phyloP scores from a whole-genome alignment of 106 monocot species.

The Dendrobium chrysotoxum region DNA sequence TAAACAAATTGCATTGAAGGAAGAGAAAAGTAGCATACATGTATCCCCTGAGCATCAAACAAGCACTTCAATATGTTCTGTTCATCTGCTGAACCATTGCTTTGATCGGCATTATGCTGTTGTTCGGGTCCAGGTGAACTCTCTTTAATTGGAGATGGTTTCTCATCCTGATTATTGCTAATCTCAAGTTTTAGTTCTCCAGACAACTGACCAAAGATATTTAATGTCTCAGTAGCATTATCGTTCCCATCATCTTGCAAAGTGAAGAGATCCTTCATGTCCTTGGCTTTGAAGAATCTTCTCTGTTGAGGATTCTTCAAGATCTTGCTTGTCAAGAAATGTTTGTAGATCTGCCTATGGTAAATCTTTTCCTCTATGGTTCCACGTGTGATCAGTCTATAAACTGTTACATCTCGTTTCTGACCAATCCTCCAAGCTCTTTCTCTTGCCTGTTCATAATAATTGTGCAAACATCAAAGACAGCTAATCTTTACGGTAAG shows the following conservation, averaged over 20 bases:
- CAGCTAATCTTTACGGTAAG: not conserved
- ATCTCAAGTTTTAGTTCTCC: conserved; percentile 50
- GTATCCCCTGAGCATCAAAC: conserved; percentile 77
- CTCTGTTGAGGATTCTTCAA: conserved; percentile 87
- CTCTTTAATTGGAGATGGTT: conserved; percentile 2
- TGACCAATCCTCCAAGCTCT: conserved; percentile 99
- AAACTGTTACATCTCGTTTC: conserved; percentile 76
- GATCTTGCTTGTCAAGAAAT: conserved; percentile 91
- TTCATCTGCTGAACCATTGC: conserved; percentile 24
- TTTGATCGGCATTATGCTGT: conserved; percentile 16
- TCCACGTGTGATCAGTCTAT: conserved; percentile 87
- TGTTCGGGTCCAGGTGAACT: not conserved
- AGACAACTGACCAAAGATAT: conserved; percentile 75
- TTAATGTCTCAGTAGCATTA: conserved; percentile 72
- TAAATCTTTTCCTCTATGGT: conserved; percentile 99
- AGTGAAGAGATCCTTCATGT: conserved; percentile 85
- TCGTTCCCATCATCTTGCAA: conserved; percentile 60
- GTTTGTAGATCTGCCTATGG: conserved; percentile 95
- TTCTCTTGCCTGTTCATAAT: conserved; percentile 73
- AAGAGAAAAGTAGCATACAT: conserved; percentile 37
- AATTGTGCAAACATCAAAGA: not conserved
- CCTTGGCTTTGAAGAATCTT: conserved; percentile 87
- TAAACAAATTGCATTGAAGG: not conserved
- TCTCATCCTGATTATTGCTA: conserved; percentile 11
- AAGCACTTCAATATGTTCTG: conserved; percentile 69